Base-by-base conservation (phyloP, 73 alveolate species). In the Stentor roeselii region DNA sequence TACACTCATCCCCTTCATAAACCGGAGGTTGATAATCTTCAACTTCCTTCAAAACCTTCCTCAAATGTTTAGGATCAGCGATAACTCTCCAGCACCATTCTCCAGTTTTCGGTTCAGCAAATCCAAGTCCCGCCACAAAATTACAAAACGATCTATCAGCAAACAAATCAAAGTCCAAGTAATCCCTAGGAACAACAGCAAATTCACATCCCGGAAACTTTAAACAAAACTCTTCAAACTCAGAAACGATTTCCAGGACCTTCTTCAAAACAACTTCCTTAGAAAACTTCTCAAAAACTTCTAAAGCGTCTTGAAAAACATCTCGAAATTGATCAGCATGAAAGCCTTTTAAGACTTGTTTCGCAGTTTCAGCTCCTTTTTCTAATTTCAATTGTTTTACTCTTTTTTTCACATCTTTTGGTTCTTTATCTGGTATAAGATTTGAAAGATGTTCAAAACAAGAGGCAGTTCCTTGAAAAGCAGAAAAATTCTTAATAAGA, bases 401-500 rank as follows among this genome's bases (percentile, higher is more conserved):
- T 86, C 98, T 93, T 37, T 85, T 82, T 59, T 86, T 42, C 36
- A 91, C 78, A 36, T 93, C 94, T 42, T 77, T 42, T 0, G 94
- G 90, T 14, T 95, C 38, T 84, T 89, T 93, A 0, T 86, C 86
- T 35, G 78, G 80, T 21, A 93, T 80, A 3, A 91, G 84, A n/a
- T 76, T 37, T 36, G 93, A 84, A 21, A 93, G 75, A 39, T 78
- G 76, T 50, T 91, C 95, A 59, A 37, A 88, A 6, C 86, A 87
- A 37, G 58, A 38, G 3, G 80, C 90, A 21, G 89, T 77, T 32
- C 83, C 93, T 59, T 91, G 86, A 78, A 88, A 93, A 38, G 86
- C 75, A 37, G 89, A 93, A 83, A 85, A 93, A 75, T 93, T 91
- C 35, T 89, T 91, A 30, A 90, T 88, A 31, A 93, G 75, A 3